Base-by-base conservation (phyloP, 495 filamentous ascomycete species). In the Lasiosphaeriaceae sp. region DNA sequence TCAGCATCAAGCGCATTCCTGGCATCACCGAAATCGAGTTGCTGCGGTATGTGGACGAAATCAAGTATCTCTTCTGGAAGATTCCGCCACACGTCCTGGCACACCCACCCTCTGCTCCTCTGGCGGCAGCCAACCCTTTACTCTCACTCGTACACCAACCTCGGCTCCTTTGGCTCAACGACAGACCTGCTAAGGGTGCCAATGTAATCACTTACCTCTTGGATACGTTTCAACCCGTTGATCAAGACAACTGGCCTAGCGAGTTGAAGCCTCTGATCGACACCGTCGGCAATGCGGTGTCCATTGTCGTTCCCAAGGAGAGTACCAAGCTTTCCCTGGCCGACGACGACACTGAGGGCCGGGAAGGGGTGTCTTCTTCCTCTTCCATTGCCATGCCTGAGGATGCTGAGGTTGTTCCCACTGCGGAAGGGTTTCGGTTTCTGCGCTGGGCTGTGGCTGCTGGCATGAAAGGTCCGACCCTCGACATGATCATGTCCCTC, bases 391-490 rank as follows among this genome's bases (percentile, higher is more conserved):
- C n/a, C n/a, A n/a, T n/a, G n/a, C n/a, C n/a, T n/a, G n/a, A n/a
- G n/a, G n/a, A n/a, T n/a, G n/a, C n/a, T n/a, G n/a, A n/a, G n/a
- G n/a, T n/a, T n/a, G n/a, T n/a, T n/a, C n/a, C n/a, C n/a, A n/a
- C 39, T 58, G 68, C 70, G 46, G 60, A 76, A 6, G 79, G 74
- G 7, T 75, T 84, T 61, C 71, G 77, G 43, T 81, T 86, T 57
- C 70, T 92, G 52, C 81, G 90, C 47, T 88, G 89, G 84, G 85
- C 85, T 1, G 49, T 93, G 29, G 66, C 76, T 0, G 86, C 73
- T 17, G 80, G 79, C 9, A 71, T 72, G 11, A 71, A 79, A 3
- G 90, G 90, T 0, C 85, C 87, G 12, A 65, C 74, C 2, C 71
- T 88, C 20, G 74, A 78, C 0, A 70, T 79, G 26, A 83, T 76